phyloP scores from a whole-genome alignment of 1,139 yeast species.

The Yamadazyma buinensis region DNA sequence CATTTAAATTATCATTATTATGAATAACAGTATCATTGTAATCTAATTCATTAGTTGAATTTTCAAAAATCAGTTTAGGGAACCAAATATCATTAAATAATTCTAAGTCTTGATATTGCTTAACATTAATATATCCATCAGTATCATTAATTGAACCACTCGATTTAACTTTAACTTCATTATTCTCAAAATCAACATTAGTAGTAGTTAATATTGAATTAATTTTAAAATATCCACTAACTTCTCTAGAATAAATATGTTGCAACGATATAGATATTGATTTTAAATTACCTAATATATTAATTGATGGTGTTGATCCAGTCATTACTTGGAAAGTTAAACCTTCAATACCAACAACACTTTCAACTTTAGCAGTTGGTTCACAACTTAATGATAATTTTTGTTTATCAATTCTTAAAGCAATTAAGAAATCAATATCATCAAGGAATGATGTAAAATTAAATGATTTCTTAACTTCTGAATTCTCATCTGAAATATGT shows the following conservation, averaged over 20 bases:
- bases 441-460: constrained; percentile 40
- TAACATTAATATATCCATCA: constrained; percentile 64
- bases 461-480: constrained; percentile 9
- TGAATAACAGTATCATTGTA: constrained; percentile 1
- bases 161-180: constrained; percentile 39
- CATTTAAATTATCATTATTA: neutral
- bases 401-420: constrained; percentile 68
- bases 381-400: constrained; percentile 78
- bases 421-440: constrained; percentile 60
- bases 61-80: constrained; percentile 25
- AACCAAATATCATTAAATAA: constrained; percentile 85
- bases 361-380: constrained; percentile 90
- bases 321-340: constrained; percentile 58
- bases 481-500: constrained; percentile 1
- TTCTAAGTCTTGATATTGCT: constrained; percentile 83
- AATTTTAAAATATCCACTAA: constrained; percentile 71
- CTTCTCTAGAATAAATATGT: constrained; percentile 86
- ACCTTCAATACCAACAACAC: constrained; percentile 69
- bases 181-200: constrained; percentile 32
- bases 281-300: constrained; percentile 41
- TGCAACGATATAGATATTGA: constrained; percentile 70
- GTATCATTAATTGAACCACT: constrained; percentile 57
- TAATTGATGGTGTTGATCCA: constrained; percentile 26
- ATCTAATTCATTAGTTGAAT: too few relatives aligned
- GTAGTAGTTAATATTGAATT: constrained; percentile 44